These are phyloP conservation scores for Teratosphaeriaceae sp. DNA, from an alignment of 2,329 filamentous ascomycete species.

Conservation along the genomic window DNA sequence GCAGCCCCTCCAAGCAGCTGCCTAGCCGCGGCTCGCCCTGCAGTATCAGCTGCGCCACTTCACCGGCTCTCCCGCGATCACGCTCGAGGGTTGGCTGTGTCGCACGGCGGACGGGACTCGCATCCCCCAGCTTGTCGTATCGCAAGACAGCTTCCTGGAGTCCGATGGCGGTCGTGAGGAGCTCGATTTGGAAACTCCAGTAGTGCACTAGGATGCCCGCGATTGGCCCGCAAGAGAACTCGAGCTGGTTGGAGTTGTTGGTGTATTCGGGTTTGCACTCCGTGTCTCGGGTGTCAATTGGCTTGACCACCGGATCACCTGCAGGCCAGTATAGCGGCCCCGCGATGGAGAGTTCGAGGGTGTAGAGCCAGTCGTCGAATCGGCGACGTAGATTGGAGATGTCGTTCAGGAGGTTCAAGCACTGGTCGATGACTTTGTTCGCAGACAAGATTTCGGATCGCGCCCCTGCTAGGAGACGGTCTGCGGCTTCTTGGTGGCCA, in stretches of 20 bases:
- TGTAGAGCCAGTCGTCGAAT: neutral
- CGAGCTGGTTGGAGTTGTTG: neutral
- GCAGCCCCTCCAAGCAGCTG: neutral
- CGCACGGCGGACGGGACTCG: neutral
- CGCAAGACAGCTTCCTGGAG: neutral
- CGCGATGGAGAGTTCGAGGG: neutral
- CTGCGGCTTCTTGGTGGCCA: neutral
- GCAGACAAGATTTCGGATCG: neutral
- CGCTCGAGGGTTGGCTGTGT: neutral
- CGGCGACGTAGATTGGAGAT: neutral
- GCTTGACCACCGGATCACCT: neutral
- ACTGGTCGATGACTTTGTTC: neutral
- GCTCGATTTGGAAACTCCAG: neutral
- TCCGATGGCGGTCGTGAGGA: neutral
- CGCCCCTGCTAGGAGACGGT: neutral
- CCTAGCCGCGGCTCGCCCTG: neutral
- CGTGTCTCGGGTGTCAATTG: neutral
- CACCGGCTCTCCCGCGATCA: neutral
- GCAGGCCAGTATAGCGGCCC: neutral
- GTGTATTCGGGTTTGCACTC: neutral
- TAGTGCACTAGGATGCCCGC: neutral
- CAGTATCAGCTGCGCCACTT: neutral
- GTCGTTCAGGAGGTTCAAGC: neutral
- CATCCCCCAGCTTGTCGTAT: neutral
- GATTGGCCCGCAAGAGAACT: neutral